Evolutionary conservation across 805 yeast genomes (phyloP), one percentile per base, ranked within the genome.

Genomic region (Debaryomyces hansenii): DNA sequence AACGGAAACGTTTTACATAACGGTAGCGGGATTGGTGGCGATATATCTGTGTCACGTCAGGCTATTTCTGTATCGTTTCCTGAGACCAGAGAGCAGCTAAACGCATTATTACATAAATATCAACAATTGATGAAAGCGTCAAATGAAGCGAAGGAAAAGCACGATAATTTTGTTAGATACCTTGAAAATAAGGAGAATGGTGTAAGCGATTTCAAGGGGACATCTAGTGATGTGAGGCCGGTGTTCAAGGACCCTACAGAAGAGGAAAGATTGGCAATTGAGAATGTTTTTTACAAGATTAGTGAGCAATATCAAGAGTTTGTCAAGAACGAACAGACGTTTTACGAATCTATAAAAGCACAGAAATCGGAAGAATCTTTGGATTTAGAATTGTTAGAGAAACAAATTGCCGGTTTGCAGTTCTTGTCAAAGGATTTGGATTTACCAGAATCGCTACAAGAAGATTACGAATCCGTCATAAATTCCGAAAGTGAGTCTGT

Each of bases 361-460:
- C 47, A 49, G 20, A 36, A 46, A 6, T 42, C 41, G 18, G 46
- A 50, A 8, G 49, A 58, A 4, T 18, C 47, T 5, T 44, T 80
- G 34, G 80, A 83, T 54, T 51, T 66, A 5, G 72, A 66, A 2
- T 56, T 82, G 12, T 64, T 87, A 42, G 66, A 73, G 37, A 75
- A 79, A 47, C 95, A 87, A 60, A 60, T 87, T 16, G 63, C 80
- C 14, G 85, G 84, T 0, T 73, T 86, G 42, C 87, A 86, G 57
- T 58, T 85, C 14, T 63, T 87, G 35, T 78, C 89, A 2, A 80
- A 75, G 53, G 89, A 86, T 60, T 53, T 84, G 48, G 87, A 83
- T 57, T 63, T 87, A 40, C 90, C 92, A 0, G 75, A 71, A 28
- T 56, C 68, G 4, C 58, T 85, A 15, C 80, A 80, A 52, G 47